Percentiles rank a stretch among this genome's conserved stretches.
Conservation (phyloP, 2,329 filamentous ascomycete genomes). For the Cucurbitaria berberidis region DNA sequence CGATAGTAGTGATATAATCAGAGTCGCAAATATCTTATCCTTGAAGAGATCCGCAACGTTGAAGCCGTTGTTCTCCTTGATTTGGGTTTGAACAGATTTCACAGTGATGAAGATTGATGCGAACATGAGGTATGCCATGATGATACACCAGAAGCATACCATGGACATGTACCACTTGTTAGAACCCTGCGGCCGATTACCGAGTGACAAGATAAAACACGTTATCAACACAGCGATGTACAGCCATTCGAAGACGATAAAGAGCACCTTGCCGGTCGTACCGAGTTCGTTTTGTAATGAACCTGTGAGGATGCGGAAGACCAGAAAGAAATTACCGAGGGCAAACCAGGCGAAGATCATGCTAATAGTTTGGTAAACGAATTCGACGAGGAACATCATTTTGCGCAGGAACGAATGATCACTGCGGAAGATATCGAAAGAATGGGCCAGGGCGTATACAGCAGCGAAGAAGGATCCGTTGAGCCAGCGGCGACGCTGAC, state of each 20-base stretch:
- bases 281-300: conserved; percentile 83
- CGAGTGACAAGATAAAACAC: conserved; percentile 92
- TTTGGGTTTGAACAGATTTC: conserved; percentile 76
- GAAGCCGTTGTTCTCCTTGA: conserved; percentile 68
- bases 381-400: conserved; percentile 88
- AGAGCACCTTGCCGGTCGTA: conserved; percentile 76
- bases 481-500: conserved; percentile 94
- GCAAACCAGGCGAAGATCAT: conserved; percentile 99
- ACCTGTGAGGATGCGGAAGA: conserved; percentile 94
- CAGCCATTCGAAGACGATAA: conserved; percentile 93
- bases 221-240: conserved; percentile 91
- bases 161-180: conserved; percentile 94
- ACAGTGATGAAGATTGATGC: conserved; percentile 95
- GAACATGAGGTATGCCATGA: conserved; percentile 93
- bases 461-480: conserved; percentile 99
- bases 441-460: conserved; percentile 92
- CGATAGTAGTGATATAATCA: conserved; percentile 89
- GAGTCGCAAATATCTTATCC: conserved; percentile 88
- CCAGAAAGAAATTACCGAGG: conserved; percentile 97
- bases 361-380: conserved; percentile 90
- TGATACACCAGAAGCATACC: conserved; percentile 97
- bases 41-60: conserved; percentile 75
- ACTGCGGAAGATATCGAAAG: conserved; percentile 94
- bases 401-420: conserved; percentile 88
- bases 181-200: conserved; percentile 92